Percentiles rank a stretch among this genome's conserved stretches.
Conservation (phyloP, 2,329 filamentous ascomycete species). For the Neodidymelliopsis sp. region DNA sequence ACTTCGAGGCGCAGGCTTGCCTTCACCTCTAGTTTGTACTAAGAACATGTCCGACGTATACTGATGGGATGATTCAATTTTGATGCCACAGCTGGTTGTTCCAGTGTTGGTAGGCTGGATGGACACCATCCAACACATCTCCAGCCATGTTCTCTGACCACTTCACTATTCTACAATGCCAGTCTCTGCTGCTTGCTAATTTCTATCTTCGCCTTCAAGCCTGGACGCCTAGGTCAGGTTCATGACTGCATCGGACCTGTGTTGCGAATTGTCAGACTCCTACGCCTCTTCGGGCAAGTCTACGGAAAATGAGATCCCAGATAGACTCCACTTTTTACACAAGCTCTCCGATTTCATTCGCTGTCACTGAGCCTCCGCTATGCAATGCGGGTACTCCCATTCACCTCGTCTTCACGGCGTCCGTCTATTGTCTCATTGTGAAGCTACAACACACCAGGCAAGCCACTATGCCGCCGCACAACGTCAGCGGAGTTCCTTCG, state of each 20-base stretch:
- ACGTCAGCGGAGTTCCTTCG: slow-evolving; percentile 16
- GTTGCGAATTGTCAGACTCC: not conserved
- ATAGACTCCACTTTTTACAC: slow-evolving; percentile 2
- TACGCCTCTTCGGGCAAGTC: not conserved
- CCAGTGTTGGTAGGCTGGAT: too few species aligned
- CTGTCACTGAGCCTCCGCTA: slow-evolving; percentile 7
- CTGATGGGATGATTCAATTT: too few species aligned
- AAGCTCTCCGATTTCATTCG: slow-evolving; percentile 16
- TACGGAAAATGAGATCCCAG: not conserved
- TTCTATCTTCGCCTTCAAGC: not conserved
- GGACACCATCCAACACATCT: too few species aligned
- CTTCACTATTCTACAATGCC: too few species aligned
- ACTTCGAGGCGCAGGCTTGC: slow-evolving; percentile 12
- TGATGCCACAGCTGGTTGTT: too few species aligned
- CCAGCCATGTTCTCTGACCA: too few species aligned
- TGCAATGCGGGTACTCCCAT: slow-evolving; percentile 16
- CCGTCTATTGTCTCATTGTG: slow-evolving; percentile 32
- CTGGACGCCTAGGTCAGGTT: not conserved
- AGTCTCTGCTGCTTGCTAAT: not conserved
- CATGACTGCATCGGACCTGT: not conserved
- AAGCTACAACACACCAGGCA: slow-evolving; percentile 17
- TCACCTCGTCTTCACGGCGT: slow-evolving; percentile 29
- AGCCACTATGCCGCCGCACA: slow-evolving; percentile 13
- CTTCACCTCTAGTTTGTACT: slow-evolving; percentile 3
- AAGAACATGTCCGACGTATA: too few species aligned